phyloP scores from a whole-genome alignment of 2,329 filamentous ascomycete species.

The Sporothrix variecibatus region DNA sequence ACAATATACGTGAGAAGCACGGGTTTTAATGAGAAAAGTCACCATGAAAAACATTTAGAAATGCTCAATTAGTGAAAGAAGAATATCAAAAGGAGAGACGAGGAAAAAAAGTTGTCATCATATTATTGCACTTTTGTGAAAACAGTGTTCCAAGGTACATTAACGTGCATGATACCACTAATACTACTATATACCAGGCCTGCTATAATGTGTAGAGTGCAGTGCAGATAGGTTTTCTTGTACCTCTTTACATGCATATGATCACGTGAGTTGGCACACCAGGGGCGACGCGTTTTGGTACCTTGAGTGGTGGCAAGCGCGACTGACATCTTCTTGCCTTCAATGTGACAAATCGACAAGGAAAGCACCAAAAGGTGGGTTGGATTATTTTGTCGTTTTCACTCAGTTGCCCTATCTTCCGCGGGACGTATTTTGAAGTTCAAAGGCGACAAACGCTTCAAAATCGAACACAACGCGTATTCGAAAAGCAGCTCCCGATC shows the following conservation, averaged over 20 bases:
- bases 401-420: neutral
- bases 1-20: too few species aligned
- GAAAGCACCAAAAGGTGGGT: neutral
- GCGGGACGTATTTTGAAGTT: neutral
- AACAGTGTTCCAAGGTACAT: too few species aligned
- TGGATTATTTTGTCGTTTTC: too few species aligned
- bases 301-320: neutral
- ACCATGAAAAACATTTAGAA: neutral
- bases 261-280: constrained; percentile 33
- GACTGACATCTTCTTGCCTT: neutral
- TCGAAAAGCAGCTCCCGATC: neutral
- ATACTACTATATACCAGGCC: constrained; percentile 26
- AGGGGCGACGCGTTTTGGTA: neutral
- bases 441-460: neutral
- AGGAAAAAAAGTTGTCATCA: neutral
- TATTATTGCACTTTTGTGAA: too few species aligned
- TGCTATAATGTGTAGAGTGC: neutral
- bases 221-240: neutral
- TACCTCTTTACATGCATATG: neutral
- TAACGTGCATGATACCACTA: neutral
- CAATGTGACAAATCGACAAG: neutral
- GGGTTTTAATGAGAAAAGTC: neutral
- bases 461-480: neutral
- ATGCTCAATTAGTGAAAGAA: neutral
- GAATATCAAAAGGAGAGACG: neutral